phyloP scores from a whole-genome alignment of 352 stramenopile species.

The Phytopythium helicoides region DNA sequence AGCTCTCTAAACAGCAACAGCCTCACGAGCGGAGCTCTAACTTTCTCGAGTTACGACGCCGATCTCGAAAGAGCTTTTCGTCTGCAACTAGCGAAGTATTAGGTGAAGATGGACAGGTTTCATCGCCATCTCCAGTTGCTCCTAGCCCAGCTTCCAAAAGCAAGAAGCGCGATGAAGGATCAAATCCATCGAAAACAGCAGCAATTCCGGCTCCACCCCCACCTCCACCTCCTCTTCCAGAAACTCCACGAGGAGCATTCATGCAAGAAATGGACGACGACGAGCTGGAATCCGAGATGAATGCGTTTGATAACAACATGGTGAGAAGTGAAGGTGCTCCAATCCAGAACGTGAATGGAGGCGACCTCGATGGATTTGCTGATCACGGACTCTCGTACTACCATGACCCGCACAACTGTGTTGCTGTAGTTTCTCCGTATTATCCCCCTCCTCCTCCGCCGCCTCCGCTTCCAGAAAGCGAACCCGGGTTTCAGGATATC shows the following conservation, averaged over 20 bases:
- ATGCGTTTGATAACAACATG: conserved; percentile 15
- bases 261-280: conserved; percentile 69
- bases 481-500: too few species aligned
- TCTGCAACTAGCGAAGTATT: conserved; percentile 14
- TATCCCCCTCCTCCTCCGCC: conserved; percentile 23
- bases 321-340: background rate
- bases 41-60: conserved; percentile 19
- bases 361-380: conserved; percentile 27
- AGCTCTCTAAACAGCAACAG: conserved; percentile 20
- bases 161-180: background rate
- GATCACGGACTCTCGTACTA: conserved; percentile 63
- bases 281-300: conserved; percentile 28
- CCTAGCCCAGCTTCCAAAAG: background rate
- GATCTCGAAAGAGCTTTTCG: conserved; percentile 18
- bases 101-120: conserved; percentile 1
- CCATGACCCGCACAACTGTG: conserved; percentile 29
- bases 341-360: background rate
- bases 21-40: conserved; percentile 13
- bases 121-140: background rate
- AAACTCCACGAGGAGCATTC: conserved; percentile 35
- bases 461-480: conserved; percentile 19
- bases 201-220: background rate
- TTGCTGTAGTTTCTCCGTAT: too few species aligned
- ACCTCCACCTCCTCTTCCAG: conserved; percentile 9
- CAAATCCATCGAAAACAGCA: too few species aligned